Conservation (phyloP, 2,329 filamentous ascomycete genomes). For the Curvularia lunata region DNA sequence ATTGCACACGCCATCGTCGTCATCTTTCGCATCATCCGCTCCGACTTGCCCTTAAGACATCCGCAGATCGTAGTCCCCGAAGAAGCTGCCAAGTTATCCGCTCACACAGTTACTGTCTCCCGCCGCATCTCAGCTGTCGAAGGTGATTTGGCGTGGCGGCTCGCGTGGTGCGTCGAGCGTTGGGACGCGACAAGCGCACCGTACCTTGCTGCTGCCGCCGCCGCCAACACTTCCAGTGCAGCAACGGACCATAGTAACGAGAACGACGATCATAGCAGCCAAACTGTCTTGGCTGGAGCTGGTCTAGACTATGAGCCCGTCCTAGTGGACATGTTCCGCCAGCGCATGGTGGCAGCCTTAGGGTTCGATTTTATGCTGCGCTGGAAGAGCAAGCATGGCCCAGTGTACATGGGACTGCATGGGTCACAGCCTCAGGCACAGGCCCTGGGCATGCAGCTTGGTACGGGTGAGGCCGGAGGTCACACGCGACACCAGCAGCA, state of each 20-base stretch:
- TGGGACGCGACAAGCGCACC: not conserved
- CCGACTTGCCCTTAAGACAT: not conserved
- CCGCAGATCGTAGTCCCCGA: not conserved
- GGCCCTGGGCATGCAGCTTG: not conserved
- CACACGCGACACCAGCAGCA: not conserved
- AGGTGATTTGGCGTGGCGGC: not conserved
- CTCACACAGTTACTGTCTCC: not conserved
- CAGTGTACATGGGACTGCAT: not conserved
- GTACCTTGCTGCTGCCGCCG: not conserved
- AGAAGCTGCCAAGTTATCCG: not conserved
- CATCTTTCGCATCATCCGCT: constrained; percentile 2
- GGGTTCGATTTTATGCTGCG: not conserved
- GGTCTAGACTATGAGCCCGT: not conserved
- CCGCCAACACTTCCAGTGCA: not conserved
- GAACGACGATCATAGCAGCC: not conserved
- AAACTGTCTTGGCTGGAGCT: not conserved
- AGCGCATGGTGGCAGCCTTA: not conserved
- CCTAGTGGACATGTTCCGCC: not conserved
- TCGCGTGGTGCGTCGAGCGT: not conserved
- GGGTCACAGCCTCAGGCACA: not conserved
- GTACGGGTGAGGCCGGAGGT: not conserved
- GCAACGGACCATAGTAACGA: not conserved
- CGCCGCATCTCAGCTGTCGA: not conserved
- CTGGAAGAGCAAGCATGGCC: not conserved
- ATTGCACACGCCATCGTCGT: not conserved